phyloP scores from a whole-genome alignment of 2,329 filamentous ascomycete genomes.

The Penicillium sp. region DNA sequence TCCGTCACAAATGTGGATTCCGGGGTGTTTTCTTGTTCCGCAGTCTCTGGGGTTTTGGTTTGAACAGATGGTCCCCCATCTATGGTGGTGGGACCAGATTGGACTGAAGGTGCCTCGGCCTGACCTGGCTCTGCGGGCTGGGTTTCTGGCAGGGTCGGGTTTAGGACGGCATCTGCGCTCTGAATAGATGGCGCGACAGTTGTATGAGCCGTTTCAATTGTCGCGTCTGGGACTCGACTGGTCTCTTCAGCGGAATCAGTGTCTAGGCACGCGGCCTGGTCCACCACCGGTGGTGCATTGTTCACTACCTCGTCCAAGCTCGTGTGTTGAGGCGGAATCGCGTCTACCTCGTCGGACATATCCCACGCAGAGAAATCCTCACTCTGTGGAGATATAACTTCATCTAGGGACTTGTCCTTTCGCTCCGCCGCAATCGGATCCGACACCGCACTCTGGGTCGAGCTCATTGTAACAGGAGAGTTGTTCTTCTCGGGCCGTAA shows the following conservation, averaged over 20 bases:
- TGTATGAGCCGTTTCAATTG: neutral
- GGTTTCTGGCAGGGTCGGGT: neutral
- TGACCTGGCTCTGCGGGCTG: neutral
- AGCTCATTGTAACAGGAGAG: constrained; percentile 11
- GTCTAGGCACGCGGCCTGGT: neutral
- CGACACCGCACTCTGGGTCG: constrained; percentile 8
- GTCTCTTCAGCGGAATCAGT: neutral
- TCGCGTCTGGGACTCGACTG: neutral
- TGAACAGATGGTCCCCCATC: neutral
- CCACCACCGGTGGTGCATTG: neutral
- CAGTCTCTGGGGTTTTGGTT: neutral
- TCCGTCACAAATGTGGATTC: neutral
- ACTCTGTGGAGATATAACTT: constrained; percentile 16
- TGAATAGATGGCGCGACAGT: neutral
- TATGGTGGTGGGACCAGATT: neutral
- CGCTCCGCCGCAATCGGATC: constrained; percentile 15
- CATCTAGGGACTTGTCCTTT: constrained; percentile 7
- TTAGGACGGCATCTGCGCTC: neutral
- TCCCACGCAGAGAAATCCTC: constrained; percentile 22
- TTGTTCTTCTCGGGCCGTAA: constrained; percentile 44
- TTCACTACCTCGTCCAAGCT: constrained; percentile 2
- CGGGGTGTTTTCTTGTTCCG: neutral
- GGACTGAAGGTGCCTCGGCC: neutral
- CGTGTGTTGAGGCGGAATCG: constrained; percentile 4
- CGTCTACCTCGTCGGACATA: constrained; percentile 9